Conservation (phyloP, 306 rosid genomes). For the Cicer bijugum region DNA sequence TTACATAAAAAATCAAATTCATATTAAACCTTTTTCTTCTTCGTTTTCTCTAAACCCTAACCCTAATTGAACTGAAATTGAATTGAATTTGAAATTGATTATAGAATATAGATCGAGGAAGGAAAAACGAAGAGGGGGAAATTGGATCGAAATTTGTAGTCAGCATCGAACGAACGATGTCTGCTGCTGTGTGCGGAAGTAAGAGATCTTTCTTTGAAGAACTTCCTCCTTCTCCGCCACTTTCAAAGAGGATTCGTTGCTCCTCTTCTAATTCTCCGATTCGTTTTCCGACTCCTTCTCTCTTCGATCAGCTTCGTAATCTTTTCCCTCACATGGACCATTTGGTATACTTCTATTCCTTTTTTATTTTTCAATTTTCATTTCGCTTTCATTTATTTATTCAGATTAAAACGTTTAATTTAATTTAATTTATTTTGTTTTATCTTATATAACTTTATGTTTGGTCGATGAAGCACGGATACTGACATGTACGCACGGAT, state of each 20-base stretch:
- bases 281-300: slow-evolving; percentile 60
- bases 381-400: background rate
- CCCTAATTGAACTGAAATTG: too few species aligned
- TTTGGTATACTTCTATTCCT: slow-evolving; percentile 40
- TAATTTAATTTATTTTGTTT: background rate
- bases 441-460: background rate
- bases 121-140: background rate
- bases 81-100: background rate
- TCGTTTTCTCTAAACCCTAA: too few species aligned
- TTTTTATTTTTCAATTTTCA: background rate
- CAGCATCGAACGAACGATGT: slow-evolving; percentile 68
- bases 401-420: background rate
- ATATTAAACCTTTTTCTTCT: too few species aligned
- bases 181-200: slow-evolving; percentile 99
- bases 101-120: slow-evolving; percentile 3
- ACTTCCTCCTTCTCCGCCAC: slow-evolving; percentile 88
- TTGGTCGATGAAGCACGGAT: background rate
- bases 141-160: slow-evolving; percentile 35
- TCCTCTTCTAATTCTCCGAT: slow-evolving; percentile 83
- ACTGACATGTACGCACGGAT: too few species aligned
- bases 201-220: slow-evolving; percentile 98
- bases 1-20: too few species aligned
- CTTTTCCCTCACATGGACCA: slow-evolving; percentile 84
- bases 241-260: slow-evolving; percentile 86
- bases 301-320: slow-evolving; percentile 68